phyloP scores from a whole-genome alignment of 164 flowering plant genomes.

The Stephania yunnanensis region DNA sequence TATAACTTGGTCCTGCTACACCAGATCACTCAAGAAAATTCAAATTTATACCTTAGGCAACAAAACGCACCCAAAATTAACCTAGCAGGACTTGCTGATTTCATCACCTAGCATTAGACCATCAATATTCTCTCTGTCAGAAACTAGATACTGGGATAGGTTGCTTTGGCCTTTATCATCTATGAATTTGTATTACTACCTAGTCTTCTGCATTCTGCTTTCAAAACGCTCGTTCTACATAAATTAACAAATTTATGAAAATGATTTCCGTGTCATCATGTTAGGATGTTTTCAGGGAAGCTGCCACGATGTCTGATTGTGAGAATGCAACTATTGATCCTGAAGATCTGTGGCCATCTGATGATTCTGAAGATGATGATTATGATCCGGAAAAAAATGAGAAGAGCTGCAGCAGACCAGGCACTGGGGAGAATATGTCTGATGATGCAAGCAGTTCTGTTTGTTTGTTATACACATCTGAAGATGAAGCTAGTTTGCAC shows the following conservation, averaged over 20 bases:
- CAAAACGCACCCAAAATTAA: too few species aligned
- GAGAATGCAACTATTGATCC: slow-evolving; percentile 32
- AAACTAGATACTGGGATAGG: not conserved
- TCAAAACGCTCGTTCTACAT: not conserved
- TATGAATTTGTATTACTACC: not conserved
- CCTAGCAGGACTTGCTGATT: too few species aligned
- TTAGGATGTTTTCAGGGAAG: slow-evolving; percentile 88
- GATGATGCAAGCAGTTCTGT: slow-evolving; percentile 42
- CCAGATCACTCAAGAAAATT: too few species aligned
- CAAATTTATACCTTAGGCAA: too few species aligned
- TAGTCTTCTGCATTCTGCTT: not conserved
- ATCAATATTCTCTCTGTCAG: not conserved
- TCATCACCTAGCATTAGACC: too few species aligned
- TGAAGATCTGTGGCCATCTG: slow-evolving; percentile 90
- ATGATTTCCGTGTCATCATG: slow-evolving; percentile 1
- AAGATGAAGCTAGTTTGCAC: slow-evolving; percentile 37
- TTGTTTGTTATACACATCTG: slow-evolving; percentile 61
- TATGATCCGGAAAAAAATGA: slow-evolving; percentile 68
- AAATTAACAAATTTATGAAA: slow-evolving; percentile 4
- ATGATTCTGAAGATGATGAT: slow-evolving; percentile 93
- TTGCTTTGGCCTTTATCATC: not conserved
- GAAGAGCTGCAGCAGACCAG: slow-evolving; percentile 25
- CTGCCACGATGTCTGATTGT: slow-evolving; percentile 52
- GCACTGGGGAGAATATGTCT: slow-evolving; percentile 35
- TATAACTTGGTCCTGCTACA: too few species aligned